A percentile compares a stretch with the other conserved stretches of the same genome.
Conservation (phyloP, 345 rosid genomes). For the Eucalyptus sp. region DNA sequence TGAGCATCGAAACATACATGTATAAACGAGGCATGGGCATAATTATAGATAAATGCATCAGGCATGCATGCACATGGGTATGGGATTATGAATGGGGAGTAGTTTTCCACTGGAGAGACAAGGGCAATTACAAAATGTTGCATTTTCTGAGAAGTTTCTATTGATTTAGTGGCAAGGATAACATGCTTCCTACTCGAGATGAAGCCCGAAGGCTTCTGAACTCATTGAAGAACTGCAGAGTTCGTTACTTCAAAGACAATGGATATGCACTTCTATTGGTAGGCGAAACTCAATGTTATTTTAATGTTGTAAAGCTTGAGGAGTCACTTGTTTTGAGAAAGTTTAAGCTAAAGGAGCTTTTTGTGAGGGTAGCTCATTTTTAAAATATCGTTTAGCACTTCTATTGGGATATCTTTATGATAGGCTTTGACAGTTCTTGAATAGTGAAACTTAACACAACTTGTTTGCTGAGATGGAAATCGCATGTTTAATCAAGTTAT, state of each 20-base stretch:
- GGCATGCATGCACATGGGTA: background rate
- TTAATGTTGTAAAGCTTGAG: background rate
- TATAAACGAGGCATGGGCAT: background rate
- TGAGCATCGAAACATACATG: background rate
- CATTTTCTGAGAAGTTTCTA: background rate
- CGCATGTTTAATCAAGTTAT: background rate
- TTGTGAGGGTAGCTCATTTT: background rate
- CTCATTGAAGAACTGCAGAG: constrained; percentile 41
- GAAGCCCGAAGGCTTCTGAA: constrained; percentile 54
- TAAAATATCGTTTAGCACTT: background rate
- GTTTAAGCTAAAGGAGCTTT: background rate
- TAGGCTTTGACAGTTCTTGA: background rate
- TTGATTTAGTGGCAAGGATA: constrained; percentile 58
- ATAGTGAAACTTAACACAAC: background rate
- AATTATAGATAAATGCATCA: background rate
- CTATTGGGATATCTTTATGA: background rate
- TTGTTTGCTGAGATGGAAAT: background rate
- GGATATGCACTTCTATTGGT: constrained; percentile 79
- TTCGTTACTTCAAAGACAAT: constrained; percentile 63
- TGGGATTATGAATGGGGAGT: background rate
- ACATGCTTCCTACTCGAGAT: constrained; percentile 64
- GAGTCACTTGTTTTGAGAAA: background rate
- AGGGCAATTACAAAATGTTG: background rate
- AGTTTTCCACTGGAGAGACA: background rate
- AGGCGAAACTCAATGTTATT: background rate